These are phyloP conservation scores for Spathaspora hagerdaliae DNA, from an alignment of 805 yeast genomes.

Conservation along the genomic window DNA sequence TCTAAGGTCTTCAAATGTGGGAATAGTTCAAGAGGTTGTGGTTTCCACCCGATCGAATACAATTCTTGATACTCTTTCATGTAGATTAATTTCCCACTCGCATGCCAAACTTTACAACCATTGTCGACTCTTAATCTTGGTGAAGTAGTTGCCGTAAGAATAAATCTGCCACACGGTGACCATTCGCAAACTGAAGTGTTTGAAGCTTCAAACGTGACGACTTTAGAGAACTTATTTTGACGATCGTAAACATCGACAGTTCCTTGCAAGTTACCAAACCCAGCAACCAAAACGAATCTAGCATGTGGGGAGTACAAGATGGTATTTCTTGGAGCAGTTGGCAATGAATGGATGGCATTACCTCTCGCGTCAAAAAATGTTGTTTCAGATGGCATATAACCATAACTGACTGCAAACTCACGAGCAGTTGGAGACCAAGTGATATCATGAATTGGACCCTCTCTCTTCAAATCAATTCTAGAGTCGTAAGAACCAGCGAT, in stretches of 20 bases:
- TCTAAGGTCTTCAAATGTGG: constrained; percentile 48
- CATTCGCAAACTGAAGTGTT: constrained; percentile 96
- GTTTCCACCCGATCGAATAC: constrained; percentile 80
- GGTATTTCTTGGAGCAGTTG: constrained; percentile 86
- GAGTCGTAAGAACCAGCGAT: constrained; percentile 91
- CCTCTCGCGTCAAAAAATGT: constrained; percentile 95
- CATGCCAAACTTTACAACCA: constrained; percentile 92
- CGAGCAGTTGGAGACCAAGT: constrained; percentile 96
- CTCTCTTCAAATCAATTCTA: constrained; percentile 80
- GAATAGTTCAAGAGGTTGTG: constrained; percentile 50
- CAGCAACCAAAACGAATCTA: constrained; percentile 85
- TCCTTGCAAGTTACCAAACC: constrained; percentile 97
- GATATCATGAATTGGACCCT: constrained; percentile 96
- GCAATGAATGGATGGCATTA: constrained; percentile 74
- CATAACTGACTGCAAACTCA: constrained; percentile 96
- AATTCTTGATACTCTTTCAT: constrained; percentile 79
- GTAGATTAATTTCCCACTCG: constrained; percentile 75
- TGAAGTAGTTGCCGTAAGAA: constrained; percentile 93
- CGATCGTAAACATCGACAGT: constrained; percentile 93
- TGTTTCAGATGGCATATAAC: constrained; percentile 96
- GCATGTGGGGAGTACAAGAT: constrained; percentile 93
- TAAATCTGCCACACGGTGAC: constrained; percentile 95
- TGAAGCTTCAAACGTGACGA: constrained; percentile 81
- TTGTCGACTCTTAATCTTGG: constrained; percentile 97
- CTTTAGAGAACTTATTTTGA: constrained; percentile 73